Evolutionary conservation across 257 asterid genomes (phyloP).

Genomic region (Osmanthus fragrans): DNA sequence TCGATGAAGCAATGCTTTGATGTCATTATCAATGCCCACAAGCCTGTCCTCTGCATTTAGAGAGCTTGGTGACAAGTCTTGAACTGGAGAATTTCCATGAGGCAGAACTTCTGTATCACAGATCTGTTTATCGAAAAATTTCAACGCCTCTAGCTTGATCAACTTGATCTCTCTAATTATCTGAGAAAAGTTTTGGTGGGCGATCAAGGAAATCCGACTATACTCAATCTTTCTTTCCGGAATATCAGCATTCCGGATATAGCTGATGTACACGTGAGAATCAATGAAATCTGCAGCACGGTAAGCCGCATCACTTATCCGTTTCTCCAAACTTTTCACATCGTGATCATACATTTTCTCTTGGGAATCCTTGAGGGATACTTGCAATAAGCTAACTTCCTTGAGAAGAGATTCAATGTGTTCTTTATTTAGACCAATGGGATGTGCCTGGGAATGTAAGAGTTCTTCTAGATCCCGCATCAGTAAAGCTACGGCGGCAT

Average conservation of each 20-base stretch:
- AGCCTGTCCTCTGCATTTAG: slow-evolving; percentile 6
- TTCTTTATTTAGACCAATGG: neutral
- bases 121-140: neutral
- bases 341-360: slow-evolving; percentile 8
- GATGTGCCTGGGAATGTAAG: neutral
- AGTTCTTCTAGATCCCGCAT: slow-evolving; percentile 19
- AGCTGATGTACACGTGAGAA: slow-evolving; percentile 16
- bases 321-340: slow-evolving; percentile 8
- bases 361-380: slow-evolving; percentile 7
- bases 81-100: neutral
- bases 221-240: neutral
- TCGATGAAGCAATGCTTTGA: neutral
- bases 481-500: slow-evolving; percentile 10
- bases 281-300: slow-evolving; percentile 19
- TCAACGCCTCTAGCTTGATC: neutral
- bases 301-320: slow-evolving; percentile 7
- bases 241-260: neutral
- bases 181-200: slow-evolving; percentile 17
- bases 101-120: neutral
- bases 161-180: slow-evolving; percentile 7
- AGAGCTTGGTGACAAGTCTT: slow-evolving; percentile 10
- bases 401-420: slow-evolving; percentile 1
- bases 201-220: slow-evolving; percentile 8
- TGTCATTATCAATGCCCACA: slow-evolving; percentile 20
- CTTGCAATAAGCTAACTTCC: neutral